Percentiles rank a stretch among this genome's conserved stretches.
Conservation (phyloP, 306 rosid species). For the Psophocarpus tetragonolobus region DNA sequence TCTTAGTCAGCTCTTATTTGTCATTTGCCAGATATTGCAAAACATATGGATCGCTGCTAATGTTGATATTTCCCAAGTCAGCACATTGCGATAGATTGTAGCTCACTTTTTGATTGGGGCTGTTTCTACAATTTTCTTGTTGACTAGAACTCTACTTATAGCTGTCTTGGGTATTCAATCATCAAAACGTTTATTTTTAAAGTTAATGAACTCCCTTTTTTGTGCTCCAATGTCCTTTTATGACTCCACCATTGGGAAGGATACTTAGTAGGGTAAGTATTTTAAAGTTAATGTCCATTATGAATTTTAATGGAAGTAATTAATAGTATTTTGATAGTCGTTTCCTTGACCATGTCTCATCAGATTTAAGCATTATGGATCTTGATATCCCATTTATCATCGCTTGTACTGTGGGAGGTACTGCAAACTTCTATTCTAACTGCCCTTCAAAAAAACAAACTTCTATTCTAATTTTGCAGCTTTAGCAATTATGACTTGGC, state of each 20-base stretch:
- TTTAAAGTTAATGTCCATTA: neutral
- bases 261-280: slow-evolving; percentile 54
- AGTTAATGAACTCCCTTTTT: slow-evolving; percentile 52
- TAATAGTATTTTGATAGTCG: neutral
- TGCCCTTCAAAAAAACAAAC: no score
- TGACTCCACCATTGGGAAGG: slow-evolving; percentile 65
- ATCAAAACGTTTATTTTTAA: slow-evolving; percentile 40
- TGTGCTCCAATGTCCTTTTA: slow-evolving; percentile 55
- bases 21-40: slow-evolving; percentile 42
- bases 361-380: slow-evolving; percentile 55
- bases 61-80: slow-evolving; percentile 32
- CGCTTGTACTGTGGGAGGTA: neutral
- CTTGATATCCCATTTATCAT: slow-evolving; percentile 45
- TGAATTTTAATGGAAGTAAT: neutral
- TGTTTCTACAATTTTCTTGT: slow-evolving; percentile 8
- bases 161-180: slow-evolving; percentile 40
- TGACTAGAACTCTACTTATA: slow-evolving; percentile 25
- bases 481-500: slow-evolving; percentile 51
- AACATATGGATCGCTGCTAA: slow-evolving; percentile 53
- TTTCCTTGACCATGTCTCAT: slow-evolving; percentile 38
- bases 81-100: slow-evolving; percentile 19
- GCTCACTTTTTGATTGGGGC: slow-evolving; percentile 40
- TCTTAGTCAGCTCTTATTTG: slow-evolving; percentile 29
- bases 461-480: slow-evolving; percentile 36
- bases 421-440: neutral